Base-by-base conservation (phyloP, 2,329 filamentous ascomycete genomes). In the Penicillium sp. region DNA sequence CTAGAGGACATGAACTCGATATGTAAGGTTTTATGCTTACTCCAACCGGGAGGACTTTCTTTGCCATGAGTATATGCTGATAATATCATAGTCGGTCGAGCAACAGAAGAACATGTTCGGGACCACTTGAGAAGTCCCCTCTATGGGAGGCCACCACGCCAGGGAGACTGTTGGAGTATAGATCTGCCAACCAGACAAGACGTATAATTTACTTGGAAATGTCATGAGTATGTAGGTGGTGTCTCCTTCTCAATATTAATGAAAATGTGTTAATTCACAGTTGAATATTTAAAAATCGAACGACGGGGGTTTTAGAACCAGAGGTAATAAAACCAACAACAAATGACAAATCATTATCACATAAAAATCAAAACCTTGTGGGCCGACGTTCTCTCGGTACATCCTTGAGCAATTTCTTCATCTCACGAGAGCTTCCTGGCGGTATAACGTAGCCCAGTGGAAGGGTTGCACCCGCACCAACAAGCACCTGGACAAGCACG, bases 1-100 rank as follows among this genome's bases (percentile, higher is more conserved):
- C 44, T 63, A 13, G 61, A 63, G 13, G 44, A 48, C 11, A 61
- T 58, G 54, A 56, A 63, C 27, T 16, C n/a, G 2, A 60, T 60
- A 39, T 63, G 61, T 63, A 58, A 36, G 61, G 13, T 1, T 27
- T 27, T 5, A 44, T 44, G 23, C 23, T 27, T n/a, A n/a, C 15
- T 6, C 40, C 16, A n/a, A 11, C 16, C 27, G 16, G 9, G 3
- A 21, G 10, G 2, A 7, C 5, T 21, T 25, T 38, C 13, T 25
- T 31, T 23, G 10, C 5, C 11, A 10, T 21, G 27, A 21, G 16
- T 23, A 6, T 16, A 16, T 25, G 25, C 46, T 49, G 9, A 49
- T 19, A 38, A 11, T 38, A 23, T 27, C 2, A 38, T 19, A 49
- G 46, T 49, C 29, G 2, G 8, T 9, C 29, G 5, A 10, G 10